phyloP scores from a whole-genome alignment of 2,329 filamentous ascomycete species.

The Trichoderma koningiopsis region DNA sequence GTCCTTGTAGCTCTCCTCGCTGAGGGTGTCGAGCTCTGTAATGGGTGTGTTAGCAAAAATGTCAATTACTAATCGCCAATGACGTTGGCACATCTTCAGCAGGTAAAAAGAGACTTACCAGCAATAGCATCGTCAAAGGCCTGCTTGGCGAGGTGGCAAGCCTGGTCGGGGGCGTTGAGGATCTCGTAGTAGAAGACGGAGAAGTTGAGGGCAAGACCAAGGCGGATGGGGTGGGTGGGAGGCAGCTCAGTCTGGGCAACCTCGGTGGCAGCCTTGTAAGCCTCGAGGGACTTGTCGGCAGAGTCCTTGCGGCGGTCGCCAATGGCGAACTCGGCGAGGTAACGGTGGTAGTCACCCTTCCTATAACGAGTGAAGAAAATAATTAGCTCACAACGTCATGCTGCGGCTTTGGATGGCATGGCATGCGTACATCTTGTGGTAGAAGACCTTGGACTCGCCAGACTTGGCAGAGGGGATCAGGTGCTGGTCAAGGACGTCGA shows the following conservation, averaged over 20 bases:
- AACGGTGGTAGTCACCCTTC: slow-evolving; percentile 99
- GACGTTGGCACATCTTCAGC: neutral
- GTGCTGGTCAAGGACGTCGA: slow-evolving; percentile 91
- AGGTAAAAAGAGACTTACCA: slow-evolving; percentile 43
- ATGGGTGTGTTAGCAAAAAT: slow-evolving; percentile 3
- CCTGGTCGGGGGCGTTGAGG: slow-evolving; percentile 95
- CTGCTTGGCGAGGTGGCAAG: slow-evolving; percentile 98
- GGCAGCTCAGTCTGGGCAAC: slow-evolving; percentile 97
- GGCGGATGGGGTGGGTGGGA: slow-evolving; percentile 95
- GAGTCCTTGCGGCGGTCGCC: slow-evolving; percentile 94
- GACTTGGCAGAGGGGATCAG: slow-evolving; percentile 92
- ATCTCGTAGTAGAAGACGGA: slow-evolving; percentile 99
- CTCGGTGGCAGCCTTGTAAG: slow-evolving; percentile 95
- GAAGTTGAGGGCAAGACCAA: slow-evolving; percentile 97
- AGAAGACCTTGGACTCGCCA: slow-evolving; percentile 99
- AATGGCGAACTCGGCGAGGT: slow-evolving; percentile 94
- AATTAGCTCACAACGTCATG: slow-evolving; percentile 8
- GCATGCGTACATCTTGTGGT: slow-evolving; percentile 90
- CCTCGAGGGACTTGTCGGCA: slow-evolving; percentile 91
- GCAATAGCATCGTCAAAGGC: slow-evolving; percentile 98
- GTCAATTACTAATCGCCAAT: neutral
- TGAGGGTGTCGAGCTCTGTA: slow-evolving; percentile 89
- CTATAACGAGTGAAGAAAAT: slow-evolving; percentile 48
- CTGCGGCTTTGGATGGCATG: neutral
- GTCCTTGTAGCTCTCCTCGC: slow-evolving; percentile 99